Base-by-base conservation (phyloP, 1,139 yeast genomes). In the Geotrichum carabidarum region DNA sequence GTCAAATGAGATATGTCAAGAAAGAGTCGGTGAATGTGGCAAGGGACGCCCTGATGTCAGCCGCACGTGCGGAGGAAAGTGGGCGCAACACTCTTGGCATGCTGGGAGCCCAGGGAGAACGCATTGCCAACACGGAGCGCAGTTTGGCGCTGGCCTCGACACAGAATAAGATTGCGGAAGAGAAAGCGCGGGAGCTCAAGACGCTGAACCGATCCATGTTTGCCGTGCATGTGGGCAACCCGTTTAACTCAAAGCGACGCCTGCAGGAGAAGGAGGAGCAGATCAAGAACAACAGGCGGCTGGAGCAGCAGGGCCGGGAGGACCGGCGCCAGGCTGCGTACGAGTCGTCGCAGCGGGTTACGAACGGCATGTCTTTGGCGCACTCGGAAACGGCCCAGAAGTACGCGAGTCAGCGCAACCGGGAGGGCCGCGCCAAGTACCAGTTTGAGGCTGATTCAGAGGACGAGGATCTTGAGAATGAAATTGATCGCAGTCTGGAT, bases 1-100 rank as follows among this genome's bases (percentile, higher is more conserved):
- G 86, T 62, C 91, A 91, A 63, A 86, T 88, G 59, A 77, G 89
- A 58, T 90, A 86, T 67, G 83, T 89, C 48, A 91, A 91, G 69
- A 94, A 89, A 64, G 94, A 89, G 64, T 85, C 96, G 1, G 82
- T 90, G 15, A 84, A 88, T 8, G 82, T 90, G 50, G 86, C 98
- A 0, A 78, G 95, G 64, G 90, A 90, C 63, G 90, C 96, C 0
- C 74, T 93, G 58, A 79, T 86, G 62, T 82, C 88, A 82, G 95
- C 96, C 1, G 86, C 86, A 60, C 94, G 89, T 63, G 97, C 98
- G 0, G 97, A 91, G 68, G 86, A 86, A 54, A 81, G 91, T 8
- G 99, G 96, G 30, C 79, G 89, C 53, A 89, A 91, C 68, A 86
- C 98, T 0, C 73, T 91, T 62, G 97, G 97, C 31, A 83, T 89